Percentiles rank a stretch among this genome's conserved stretches.
Evolutionary conservation across 495 filamentous ascomycete genomes (phyloP).

Genomic region (Talaromyces proteolyticus): DNA sequence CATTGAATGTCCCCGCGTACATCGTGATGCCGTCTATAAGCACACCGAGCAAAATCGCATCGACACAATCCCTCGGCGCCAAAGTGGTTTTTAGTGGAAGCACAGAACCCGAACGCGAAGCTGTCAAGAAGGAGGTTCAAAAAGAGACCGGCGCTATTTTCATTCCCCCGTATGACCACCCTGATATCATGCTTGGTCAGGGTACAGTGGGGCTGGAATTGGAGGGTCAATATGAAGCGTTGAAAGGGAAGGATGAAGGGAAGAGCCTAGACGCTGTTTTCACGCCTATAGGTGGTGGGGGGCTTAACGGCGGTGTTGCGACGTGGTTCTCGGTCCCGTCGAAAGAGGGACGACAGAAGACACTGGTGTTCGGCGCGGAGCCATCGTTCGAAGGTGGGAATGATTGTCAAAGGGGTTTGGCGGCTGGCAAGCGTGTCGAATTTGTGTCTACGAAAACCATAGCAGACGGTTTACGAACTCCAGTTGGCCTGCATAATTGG

Average conservation of each 20-base stretch:
- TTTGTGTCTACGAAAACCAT: slow-evolving; percentile 73
- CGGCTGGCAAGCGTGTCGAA: slow-evolving; percentile 52
- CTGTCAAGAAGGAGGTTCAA: slow-evolving; percentile 60
- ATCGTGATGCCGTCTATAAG: slow-evolving; percentile 89
- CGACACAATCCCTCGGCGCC: slow-evolving; percentile 69
- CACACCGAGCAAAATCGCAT: slow-evolving; percentile 79
- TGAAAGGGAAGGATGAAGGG: slow-evolving; percentile 16
- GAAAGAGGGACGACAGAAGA: slow-evolving; percentile 19
- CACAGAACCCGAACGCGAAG: slow-evolving; percentile 76
- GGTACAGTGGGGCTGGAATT: slow-evolving; percentile 86
- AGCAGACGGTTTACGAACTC: slow-evolving; percentile 85
- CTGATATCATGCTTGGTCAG: slow-evolving; percentile 85
- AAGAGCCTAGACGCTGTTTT: slow-evolving; percentile 69
- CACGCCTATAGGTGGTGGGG: slow-evolving; percentile 83
- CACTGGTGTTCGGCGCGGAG: slow-evolving; percentile 83
- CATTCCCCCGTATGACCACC: slow-evolving; percentile 88
- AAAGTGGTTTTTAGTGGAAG: slow-evolving; percentile 77
- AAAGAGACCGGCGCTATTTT: slow-evolving; percentile 65
- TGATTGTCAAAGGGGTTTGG: slow-evolving; percentile 67
- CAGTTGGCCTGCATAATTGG: slow-evolving; percentile 76
- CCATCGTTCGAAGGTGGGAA: slow-evolving; percentile 80
- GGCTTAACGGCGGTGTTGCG: slow-evolving; percentile 79
- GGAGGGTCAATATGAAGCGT: slow-evolving; percentile 57
- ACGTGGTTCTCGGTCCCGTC: slow-evolving; percentile 63
- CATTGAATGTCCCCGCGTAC: slow-evolving; percentile 58